A percentile compares a stretch with the other conserved stretches of the same genome.
Conservation (phyloP, 1,284 basidiomycete species). For the Cutaneotrichosporon curvatum region DNA sequence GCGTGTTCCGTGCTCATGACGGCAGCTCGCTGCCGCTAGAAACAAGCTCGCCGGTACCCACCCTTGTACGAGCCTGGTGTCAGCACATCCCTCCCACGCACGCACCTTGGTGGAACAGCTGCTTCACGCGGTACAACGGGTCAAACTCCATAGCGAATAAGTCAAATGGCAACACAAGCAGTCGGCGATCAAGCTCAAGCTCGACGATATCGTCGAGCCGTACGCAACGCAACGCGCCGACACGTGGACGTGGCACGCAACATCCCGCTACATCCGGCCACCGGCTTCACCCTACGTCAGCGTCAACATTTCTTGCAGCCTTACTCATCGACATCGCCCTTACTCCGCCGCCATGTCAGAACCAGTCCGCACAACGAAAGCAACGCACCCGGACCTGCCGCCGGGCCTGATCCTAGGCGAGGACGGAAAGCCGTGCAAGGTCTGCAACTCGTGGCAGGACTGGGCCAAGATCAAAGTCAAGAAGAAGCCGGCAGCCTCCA, state of each 20-base stretch:
- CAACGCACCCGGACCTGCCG: slow-evolving; percentile 49
- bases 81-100: slow-evolving; percentile 6
- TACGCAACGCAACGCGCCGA: too few relatives aligned
- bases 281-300: too few relatives aligned
- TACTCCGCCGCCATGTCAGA: not conserved
- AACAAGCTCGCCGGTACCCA: slow-evolving; percentile 4
- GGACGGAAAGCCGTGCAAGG: slow-evolving; percentile 89
- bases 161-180: too few relatives aligned
- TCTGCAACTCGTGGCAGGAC: slow-evolving; percentile 71
- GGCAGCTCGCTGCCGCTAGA: too few relatives aligned
- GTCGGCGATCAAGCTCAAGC: too few relatives aligned
- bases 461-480: slow-evolving; percentile 55
- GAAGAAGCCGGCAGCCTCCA: slow-evolving; percentile 18
- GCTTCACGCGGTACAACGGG: slow-evolving; percentile 72
- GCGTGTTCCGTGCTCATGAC: too few relatives aligned
- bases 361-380: slow-evolving; percentile 36
- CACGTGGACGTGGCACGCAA: too few relatives aligned
- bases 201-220: too few relatives aligned
- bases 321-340: too few relatives aligned
- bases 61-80: slow-evolving; percentile 43
- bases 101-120: slow-evolving; percentile 72
- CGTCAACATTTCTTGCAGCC: too few relatives aligned
- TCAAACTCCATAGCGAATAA: slow-evolving; percentile 61
- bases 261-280: too few relatives aligned
- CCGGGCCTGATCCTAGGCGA: slow-evolving; percentile 79